Evolutionary conservation across 2,329 filamentous ascomycete genomes (phyloP), one percentile per base, ranked within the genome.

Genomic region (Tricladium varicosporioides): DNA sequence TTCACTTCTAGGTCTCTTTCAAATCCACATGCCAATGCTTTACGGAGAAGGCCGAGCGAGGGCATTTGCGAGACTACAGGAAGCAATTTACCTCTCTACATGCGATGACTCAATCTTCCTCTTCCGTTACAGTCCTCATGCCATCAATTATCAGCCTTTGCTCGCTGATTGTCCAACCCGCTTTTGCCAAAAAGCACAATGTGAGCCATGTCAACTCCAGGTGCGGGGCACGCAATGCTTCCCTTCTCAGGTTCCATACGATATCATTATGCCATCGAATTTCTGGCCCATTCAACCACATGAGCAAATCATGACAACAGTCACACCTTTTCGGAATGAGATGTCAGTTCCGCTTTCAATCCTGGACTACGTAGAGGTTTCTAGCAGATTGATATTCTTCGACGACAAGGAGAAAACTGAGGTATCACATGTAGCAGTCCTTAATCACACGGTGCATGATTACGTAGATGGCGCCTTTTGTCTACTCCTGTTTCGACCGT

Each of bases 1-100:
- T 43, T 76, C 70, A 9, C 65, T 79, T 0, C 57, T 78, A 3
- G 76, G 76, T 0, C 65, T 78, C 0, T 78, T 79, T 27, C 65
- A 68, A 1, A 68, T 78, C 33, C 72, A 74, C 27, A 76, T 79
- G 72, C 71, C 75, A n/a, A n/a, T n/a, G n/a, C n/a, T n/a, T n/a
- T n/a, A n/a, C n/a, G n/a, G n/a, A n/a, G n/a, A n/a, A n/a, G 18
- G 59, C 32, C 8, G 32, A 0, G 48, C 36, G 44, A 67, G 59
- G 32, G 71, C 72, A n/a, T 73, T 72, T 51, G 51, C 65, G 1
- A 65, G 72, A n/a, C 58, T 74, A 2, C 71, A 74, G 53, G 65
- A 72, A 53, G 70, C 71, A 32, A 71, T 74, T 15, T 57, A 72
- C 43, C 7, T 8, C 32, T 36, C 32, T 13, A 36, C 13, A 13